Conservation (phyloP, 805 yeast species). For the Yarrowia keelungensis region DNA sequence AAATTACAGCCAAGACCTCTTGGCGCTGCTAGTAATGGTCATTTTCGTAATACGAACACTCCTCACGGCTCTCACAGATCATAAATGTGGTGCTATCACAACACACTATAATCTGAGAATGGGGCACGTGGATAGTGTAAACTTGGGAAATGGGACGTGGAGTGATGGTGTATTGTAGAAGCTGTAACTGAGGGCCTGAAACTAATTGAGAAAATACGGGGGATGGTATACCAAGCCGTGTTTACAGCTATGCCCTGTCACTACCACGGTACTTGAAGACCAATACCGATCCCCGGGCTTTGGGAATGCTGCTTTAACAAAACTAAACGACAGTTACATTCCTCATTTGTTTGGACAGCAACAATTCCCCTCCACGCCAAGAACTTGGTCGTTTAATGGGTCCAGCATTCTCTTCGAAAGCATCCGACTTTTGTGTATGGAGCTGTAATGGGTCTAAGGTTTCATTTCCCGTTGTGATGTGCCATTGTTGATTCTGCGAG, state of each 20-base stretch:
- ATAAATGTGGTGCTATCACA: constrained; percentile 2
- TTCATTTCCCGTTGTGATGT: background rate
- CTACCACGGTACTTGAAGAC: too few relatives aligned
- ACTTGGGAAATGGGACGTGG: background rate
- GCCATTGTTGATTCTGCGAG: too few relatives aligned
- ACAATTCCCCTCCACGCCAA: background rate
- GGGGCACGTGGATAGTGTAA: background rate
- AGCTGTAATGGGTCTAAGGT: background rate
- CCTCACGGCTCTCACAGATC: background rate
- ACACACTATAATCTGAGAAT: background rate
- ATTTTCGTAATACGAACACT: background rate
- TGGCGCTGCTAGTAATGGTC: background rate
- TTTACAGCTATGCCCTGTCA: too few relatives aligned
- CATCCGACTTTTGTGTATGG: background rate
- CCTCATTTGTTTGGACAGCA: too few relatives aligned
- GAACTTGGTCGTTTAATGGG: background rate
- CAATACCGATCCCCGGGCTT: too few relatives aligned
- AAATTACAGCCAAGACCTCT: background rate
- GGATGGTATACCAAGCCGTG: too few relatives aligned
- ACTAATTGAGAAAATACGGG: too few relatives aligned
- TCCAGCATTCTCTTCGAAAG: background rate
- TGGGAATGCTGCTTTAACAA: too few relatives aligned
- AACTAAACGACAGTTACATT: too few relatives aligned
- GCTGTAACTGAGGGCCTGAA: background rate
- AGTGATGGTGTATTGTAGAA: background rate